Percentiles rank a stretch among this genome's conserved stretches.
Conservation (phyloP, 352 stramenopile species). For the Saprolegnia parasitica region DNA sequence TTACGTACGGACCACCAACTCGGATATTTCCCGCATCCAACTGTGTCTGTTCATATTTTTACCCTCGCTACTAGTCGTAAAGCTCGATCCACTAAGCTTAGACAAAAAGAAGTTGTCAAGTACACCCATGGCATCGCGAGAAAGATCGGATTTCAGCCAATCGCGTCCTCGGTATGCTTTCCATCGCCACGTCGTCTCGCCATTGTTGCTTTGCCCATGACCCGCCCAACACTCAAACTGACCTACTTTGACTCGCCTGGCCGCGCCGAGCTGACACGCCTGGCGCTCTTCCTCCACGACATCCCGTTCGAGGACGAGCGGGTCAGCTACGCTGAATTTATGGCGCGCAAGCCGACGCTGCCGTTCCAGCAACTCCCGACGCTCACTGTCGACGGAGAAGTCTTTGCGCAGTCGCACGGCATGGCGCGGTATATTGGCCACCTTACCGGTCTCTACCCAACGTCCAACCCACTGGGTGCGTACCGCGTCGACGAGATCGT, state of each 20-base stretch:
- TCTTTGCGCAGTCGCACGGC: conserved; percentile 34
- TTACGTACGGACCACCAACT: too few relatives aligned
- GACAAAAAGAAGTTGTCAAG: too few relatives aligned
- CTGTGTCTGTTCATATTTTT: too few relatives aligned
- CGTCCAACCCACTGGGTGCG: conserved; percentile 32
- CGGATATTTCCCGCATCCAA: too few relatives aligned
- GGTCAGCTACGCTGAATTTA: conserved; percentile 38
- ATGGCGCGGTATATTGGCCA: conserved; percentile 61
- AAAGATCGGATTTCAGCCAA: too few relatives aligned
- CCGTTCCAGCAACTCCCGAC: conserved; percentile 45
- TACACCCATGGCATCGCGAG: too few relatives aligned
- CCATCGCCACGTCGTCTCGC: too few relatives aligned
- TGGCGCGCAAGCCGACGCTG: conserved; percentile 34
- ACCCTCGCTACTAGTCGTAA: too few relatives aligned
- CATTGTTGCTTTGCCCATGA: too few relatives aligned
- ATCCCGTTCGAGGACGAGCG: conserved; percentile 48
- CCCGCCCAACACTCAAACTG: conserved; percentile 35
- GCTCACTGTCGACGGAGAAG: conserved; percentile 43
- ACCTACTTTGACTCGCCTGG: conserved; percentile 44
- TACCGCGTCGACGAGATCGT: conserved; percentile 44
- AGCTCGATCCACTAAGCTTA: too few relatives aligned
- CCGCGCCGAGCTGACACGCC: conserved; percentile 42
- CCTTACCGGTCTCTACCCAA: conserved; percentile 41
- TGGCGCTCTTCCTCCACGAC: conserved; percentile 44
- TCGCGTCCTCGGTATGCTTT: too few relatives aligned